Percentiles rank a stretch among this genome's conserved stretches.
Conservation (phyloP, 495 filamentous ascomycete species). For the Penicillium diatomitis region DNA sequence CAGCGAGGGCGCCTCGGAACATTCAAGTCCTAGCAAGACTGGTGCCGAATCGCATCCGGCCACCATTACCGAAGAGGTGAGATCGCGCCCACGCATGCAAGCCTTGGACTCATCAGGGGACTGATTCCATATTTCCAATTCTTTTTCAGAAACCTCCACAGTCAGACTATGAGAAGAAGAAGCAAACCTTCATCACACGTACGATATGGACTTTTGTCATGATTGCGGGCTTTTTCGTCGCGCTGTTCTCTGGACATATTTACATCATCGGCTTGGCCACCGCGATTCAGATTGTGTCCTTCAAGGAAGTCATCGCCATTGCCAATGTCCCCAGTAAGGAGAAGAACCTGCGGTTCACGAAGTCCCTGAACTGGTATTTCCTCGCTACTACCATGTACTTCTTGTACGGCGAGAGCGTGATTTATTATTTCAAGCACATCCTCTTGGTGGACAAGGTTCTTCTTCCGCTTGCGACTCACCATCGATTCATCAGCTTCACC, state of each 20-base stretch:
- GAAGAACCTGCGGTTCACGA: conserved; percentile 86
- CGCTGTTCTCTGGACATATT: conserved; percentile 90
- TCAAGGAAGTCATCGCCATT: conserved; percentile 99
- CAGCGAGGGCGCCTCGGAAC: conserved; percentile 64
- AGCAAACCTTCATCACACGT: conserved; percentile 92
- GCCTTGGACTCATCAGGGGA: too few species aligned
- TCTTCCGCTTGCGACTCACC: conserved; percentile 89
- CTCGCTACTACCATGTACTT: conserved; percentile 99
- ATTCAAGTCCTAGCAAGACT: conserved; percentile 46
- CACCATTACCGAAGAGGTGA: conserved; percentile 43
- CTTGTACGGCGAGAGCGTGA: conserved; percentile 94
- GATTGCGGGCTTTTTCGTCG: conserved; percentile 86
- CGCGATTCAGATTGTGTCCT: conserved; percentile 88
- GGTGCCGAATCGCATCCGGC: conserved; percentile 34
- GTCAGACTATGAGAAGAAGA: conserved; percentile 96
- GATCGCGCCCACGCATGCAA: neutral
- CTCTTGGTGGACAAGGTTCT: conserved; percentile 90
- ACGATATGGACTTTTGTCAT: conserved; percentile 98
- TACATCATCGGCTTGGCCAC: conserved; percentile 92
- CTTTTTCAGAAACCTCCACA: conserved; percentile 31
- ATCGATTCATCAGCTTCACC: conserved; percentile 97
- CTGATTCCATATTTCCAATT: too few species aligned
- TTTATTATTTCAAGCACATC: conserved; percentile 99
- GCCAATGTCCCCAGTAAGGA: conserved; percentile 87
- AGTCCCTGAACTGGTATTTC: conserved; percentile 98